Percentiles rank a stretch among this genome's conserved stretches.
These are phyloP conservation scores for Lanmaoa pseudosensibilis DNA, from an alignment of 768 basidiomycete species.

Conservation along the genomic window DNA sequence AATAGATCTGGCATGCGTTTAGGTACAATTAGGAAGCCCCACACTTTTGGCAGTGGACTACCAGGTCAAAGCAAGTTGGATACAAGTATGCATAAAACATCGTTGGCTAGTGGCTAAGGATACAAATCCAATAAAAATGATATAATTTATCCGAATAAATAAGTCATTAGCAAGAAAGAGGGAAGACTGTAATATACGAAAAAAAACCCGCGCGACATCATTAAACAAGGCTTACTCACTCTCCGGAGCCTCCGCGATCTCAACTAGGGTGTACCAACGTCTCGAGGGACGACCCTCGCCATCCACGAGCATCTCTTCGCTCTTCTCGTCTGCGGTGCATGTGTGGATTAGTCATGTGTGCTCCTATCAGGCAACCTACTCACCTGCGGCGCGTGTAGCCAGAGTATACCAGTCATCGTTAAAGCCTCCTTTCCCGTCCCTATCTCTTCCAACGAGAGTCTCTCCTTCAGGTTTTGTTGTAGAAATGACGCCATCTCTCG, in stretches of 20 bases:
- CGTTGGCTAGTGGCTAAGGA: neutral
- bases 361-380: neutral
- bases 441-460: neutral
- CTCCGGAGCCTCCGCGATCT: constrained; percentile 1
- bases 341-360: neutral
- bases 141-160: neutral
- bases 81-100: neutral
- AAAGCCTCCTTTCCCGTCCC: neutral
- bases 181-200: neutral
- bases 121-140: neutral
- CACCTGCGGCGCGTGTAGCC: neutral
- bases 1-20: neutral
- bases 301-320: neutral
- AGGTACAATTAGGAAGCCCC: neutral
- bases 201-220: neutral
- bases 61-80: neutral
- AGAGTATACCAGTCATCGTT: neutral
- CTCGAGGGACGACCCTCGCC: neutral
- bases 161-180: neutral
- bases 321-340: neutral
- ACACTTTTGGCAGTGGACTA: neutral
- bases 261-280: constrained; percentile 11
- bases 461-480: neutral
- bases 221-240: neutral
- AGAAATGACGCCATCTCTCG: neutral